A percentile compares a stretch with the other conserved stretches of the same genome.
These are phyloP conservation scores for Aphanomyces invadans DNA, from an alignment of 352 stramenopile species.

Conservation along the genomic window DNA sequence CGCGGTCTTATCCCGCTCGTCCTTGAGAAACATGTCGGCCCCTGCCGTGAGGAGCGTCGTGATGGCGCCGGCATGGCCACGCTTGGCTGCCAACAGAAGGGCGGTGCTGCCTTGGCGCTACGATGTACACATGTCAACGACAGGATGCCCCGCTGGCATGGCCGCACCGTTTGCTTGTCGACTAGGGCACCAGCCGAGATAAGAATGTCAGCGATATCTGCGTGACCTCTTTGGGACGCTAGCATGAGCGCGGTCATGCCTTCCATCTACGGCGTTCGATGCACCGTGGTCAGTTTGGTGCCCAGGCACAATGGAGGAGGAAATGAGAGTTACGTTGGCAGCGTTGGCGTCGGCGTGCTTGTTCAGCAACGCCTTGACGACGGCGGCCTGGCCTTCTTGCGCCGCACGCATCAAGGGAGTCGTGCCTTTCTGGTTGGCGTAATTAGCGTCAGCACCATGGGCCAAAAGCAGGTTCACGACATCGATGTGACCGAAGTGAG, in stretches of 20 bases:
- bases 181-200: slow-evolving; percentile 79
- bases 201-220: slow-evolving; percentile 67
- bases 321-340: slow-evolving; percentile 65
- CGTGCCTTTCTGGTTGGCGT: slow-evolving; percentile 81
- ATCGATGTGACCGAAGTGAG: slow-evolving; percentile 72
- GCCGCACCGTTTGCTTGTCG: slow-evolving; percentile 69
- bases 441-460: slow-evolving; percentile 65
- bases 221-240: slow-evolving; percentile 72
- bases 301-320: too few relatives aligned
- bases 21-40: slow-evolving; percentile 82
- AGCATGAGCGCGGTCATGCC: slow-evolving; percentile 85
- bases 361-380: slow-evolving; percentile 70
- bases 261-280: slow-evolving; percentile 46
- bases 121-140: neutral
- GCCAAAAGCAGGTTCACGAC: slow-evolving; percentile 69
- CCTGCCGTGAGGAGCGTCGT: slow-evolving; percentile 69
- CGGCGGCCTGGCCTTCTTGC: slow-evolving; percentile 69
- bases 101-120: slow-evolving; percentile 73
- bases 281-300: too few relatives aligned
- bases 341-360: slow-evolving; percentile 60
- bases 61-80: slow-evolving; percentile 67
- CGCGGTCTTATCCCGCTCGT: slow-evolving; percentile 80
- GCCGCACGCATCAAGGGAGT: slow-evolving; percentile 80
- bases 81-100: slow-evolving; percentile 73
- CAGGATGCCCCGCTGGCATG: too few relatives aligned